Evolutionary conservation across 768 basidiomycete species (phyloP), one percentile per base, ranked within the genome.

Genomic region (Hypholoma sublateritium): DNA sequence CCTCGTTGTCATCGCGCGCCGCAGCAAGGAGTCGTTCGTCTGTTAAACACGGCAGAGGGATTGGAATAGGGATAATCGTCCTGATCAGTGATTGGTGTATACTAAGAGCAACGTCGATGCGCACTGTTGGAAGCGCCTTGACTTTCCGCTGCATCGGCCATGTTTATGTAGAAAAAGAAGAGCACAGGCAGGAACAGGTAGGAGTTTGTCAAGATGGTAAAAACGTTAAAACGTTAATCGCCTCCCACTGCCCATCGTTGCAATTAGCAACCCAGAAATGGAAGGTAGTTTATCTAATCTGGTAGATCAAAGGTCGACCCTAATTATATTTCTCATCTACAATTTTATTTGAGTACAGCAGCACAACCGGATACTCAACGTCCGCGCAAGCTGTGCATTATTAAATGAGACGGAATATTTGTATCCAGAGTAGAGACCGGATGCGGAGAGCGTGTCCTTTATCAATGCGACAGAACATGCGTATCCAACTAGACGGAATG

Each of bases 11-110:
- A 16, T 69, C 62, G 65, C 89, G 83, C 28, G 89, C 91, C 9
- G 89, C 91, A 25, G 83, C 83, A 28, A 93, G 72, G 36, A 93
- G 75, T 52, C 83, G 77, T 71, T 90, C 86, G 67, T 91, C 91
- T 93, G 55, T 39, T 35, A 47, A 45, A 45, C 24, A 32, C 34
- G 7, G 22, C 13, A 5, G 49, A 17, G 16, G 45, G 36, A 56
- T 44, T 41, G 45, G 39, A 19, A n/a, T n/a, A 21, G 52, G 32
- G 41, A 8, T 22, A n/a, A 22, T 13, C 46, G 9, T 37, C 41
- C 4, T 42, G 53, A 55, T 55, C 41, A 61, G 52, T 35, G 42
- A 11, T 11, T 19, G 58, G 48, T 32, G 51, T 52, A 37, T 54
- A 59, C n/a, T 49, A 19, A 36, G 37, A 45, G 42, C 24, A 22